These are phyloP conservation scores for Phytophthora idaei DNA, from an alignment of 352 stramenopile species.

Conservation along the genomic window DNA sequence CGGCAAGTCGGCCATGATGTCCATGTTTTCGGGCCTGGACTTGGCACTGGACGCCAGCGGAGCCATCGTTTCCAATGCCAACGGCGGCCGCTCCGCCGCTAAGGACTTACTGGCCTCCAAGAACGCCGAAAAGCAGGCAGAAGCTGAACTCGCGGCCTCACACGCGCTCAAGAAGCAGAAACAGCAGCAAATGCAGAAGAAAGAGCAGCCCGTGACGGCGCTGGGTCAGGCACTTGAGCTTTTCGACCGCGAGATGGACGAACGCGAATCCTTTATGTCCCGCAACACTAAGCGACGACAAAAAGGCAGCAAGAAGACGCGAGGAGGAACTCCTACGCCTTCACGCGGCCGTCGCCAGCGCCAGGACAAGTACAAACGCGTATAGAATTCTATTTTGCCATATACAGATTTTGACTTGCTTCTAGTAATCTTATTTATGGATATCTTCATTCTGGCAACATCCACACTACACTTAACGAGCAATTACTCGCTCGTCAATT, in stretches of 20 bases:
- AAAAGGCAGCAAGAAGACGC: conserved; percentile 45
- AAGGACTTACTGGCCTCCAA: conserved; percentile 64
- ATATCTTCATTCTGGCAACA: background rate
- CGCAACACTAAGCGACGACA: conserved; percentile 54
- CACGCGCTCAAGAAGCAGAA: conserved; percentile 38
- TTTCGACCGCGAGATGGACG: conserved; percentile 62
- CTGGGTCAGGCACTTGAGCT: conserved; percentile 66
- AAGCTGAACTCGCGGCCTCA: conserved; percentile 33
- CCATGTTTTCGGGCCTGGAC: conserved; percentile 60
- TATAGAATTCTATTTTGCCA: conserved; percentile 16
- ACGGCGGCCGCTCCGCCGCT: conserved; percentile 36
- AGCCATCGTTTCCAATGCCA: conserved; percentile 17
- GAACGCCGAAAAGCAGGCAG: conserved; percentile 42
- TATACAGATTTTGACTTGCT: conserved; percentile 11
- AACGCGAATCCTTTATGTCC: conserved; percentile 37
- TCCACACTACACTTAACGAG: background rate
- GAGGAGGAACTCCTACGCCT: conserved; percentile 28
- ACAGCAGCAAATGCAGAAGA: conserved; percentile 31
- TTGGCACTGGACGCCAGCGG: conserved; percentile 47
- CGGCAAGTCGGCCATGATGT: conserved; percentile 49
- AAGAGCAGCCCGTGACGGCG: conserved; percentile 44
- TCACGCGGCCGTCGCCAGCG: conserved; percentile 56
- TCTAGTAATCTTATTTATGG: conserved; percentile 7
- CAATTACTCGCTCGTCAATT: no score
- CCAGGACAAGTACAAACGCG: conserved; percentile 67